Percentiles rank a stretch among this genome's conserved stretches.
Conservation (phyloP, 1,284 basidiomycete genomes). For the Tilletia indica region DNA sequence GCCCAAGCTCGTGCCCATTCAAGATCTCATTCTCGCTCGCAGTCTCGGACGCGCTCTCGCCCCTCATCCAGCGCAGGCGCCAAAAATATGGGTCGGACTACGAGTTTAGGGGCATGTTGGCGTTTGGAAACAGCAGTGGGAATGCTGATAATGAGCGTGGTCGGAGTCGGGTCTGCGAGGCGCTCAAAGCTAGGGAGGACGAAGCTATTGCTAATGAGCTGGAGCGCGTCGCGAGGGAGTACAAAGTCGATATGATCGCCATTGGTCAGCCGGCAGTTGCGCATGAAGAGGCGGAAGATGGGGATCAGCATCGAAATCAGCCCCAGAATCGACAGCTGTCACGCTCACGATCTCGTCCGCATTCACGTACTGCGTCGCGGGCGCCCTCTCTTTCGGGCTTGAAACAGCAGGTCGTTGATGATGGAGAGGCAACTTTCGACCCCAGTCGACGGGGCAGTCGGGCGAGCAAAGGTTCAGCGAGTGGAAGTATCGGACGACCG, state of each 20-base stretch:
- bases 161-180: background rate
- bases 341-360: background rate
- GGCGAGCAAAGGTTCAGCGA: no score
- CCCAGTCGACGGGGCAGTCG: no score
- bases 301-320: background rate
- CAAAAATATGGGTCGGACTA: background rate
- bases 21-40: background rate
- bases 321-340: background rate
- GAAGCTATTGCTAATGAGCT: constrained; percentile 14
- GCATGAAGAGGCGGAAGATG: background rate
- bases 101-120: background rate
- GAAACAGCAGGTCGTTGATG: no score
- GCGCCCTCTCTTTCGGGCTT: background rate
- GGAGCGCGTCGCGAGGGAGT: background rate
- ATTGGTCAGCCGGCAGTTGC: background rate
- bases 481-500: no score
- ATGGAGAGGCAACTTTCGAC: no score
- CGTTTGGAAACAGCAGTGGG: background rate
- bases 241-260: constrained; percentile 10
- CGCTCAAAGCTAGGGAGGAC: constrained; percentile 8
- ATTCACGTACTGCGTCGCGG: background rate
- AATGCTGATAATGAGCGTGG: background rate
- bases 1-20: constrained; percentile 4
- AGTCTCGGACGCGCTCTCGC: background rate
- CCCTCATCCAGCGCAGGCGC: background rate